Conservation (phyloP, 148 eudicot species). For the Rhododendron simsii region DNA sequence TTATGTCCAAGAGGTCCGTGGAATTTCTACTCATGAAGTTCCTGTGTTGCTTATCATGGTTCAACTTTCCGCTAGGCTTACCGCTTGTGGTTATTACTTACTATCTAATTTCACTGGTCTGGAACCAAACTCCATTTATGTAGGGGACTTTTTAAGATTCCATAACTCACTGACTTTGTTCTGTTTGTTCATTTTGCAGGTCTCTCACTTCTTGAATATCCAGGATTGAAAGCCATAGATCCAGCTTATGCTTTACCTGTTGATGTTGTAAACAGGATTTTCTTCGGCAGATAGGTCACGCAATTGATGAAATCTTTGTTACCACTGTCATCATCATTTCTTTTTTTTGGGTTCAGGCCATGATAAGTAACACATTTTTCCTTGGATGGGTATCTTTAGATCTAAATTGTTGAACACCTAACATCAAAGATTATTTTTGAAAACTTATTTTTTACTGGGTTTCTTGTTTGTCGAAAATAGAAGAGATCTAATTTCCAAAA, state of each 20-base stretch:
- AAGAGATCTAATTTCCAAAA: not conserved
- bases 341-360: not conserved
- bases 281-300: conserved; percentile 34
- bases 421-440: not conserved
- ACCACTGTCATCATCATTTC: not conserved
- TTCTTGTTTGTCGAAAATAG: not conserved
- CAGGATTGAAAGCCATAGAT: conserved; percentile 72
- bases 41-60: not conserved
- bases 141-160: not conserved
- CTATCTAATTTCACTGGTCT: not conserved
- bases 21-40: not conserved
- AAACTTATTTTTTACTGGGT: not conserved
- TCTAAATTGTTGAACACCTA: not conserved
- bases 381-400: not conserved
- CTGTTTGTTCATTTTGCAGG: conserved; percentile 37
- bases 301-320: not conserved
- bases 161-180: not conserved
- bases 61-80: not conserved
- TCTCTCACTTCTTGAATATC: conserved; percentile 85
- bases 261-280: conserved; percentile 60
- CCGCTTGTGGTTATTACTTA: not conserved
- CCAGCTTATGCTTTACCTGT: conserved; percentile 94
- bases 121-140: not conserved
- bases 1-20: not conserved
- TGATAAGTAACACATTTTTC: not conserved